Evolutionary conservation across 177 flowering plant species (phyloP).

Genomic region (Vitis hybrid): DNA sequence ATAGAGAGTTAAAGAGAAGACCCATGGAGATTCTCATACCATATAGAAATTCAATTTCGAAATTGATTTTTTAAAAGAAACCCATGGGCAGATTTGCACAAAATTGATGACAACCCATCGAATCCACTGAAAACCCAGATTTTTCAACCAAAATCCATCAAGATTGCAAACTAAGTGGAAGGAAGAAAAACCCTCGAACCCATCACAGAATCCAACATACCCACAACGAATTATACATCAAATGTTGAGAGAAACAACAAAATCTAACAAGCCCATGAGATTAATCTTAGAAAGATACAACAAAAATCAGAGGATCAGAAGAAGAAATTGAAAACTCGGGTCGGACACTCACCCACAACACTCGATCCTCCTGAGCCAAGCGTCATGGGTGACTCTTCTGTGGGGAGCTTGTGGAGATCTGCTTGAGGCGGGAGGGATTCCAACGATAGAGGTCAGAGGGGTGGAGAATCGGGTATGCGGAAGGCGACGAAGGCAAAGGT

Average conservation of each 20-base stretch:
- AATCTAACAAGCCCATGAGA: background rate
- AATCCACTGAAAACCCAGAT: background rate
- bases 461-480: slow-evolving; percentile 14
- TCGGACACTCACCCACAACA: slow-evolving; percentile 47
- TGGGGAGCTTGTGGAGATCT: slow-evolving; percentile 24
- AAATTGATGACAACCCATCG: background rate
- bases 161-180: background rate
- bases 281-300: background rate
- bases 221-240: background rate
- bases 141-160: background rate
- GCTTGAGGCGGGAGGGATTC: slow-evolving; percentile 6
- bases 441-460: slow-evolving; percentile 5
- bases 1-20: background rate
- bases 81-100: background rate
- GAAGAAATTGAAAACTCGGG: background rate
- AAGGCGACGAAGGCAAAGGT: slow-evolving; percentile 13
- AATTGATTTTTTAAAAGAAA: background rate
- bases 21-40: background rate
- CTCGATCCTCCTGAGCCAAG: slow-evolving; percentile 76
- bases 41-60: background rate
- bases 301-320: background rate
- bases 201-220: background rate
- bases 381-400: slow-evolving; percentile 36
- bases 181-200: background rate
- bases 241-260: slow-evolving; percentile 1